Percentiles rank a stretch among this genome's conserved stretches.
Evolutionary conservation across 75 land plant genomes (phyloP).

Genomic region (Selaginella moellendorffii): DNA sequence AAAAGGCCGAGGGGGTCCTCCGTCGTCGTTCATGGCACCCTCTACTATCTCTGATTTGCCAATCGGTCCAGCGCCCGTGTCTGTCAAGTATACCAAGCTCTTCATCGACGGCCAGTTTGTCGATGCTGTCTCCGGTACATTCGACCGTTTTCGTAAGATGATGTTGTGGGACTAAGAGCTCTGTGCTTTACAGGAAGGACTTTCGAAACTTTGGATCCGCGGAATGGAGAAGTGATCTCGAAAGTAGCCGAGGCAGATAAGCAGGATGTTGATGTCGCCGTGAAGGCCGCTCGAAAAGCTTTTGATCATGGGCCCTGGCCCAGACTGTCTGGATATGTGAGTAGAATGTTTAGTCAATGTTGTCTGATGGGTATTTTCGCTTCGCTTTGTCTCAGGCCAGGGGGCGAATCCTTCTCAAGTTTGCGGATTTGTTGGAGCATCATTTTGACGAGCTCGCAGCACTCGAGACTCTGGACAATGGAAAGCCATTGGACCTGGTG

Average conservation of each 20-base stretch:
- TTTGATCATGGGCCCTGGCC: slow-evolving; percentile 86
- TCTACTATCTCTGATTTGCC: not conserved
- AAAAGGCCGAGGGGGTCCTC: too few species aligned
- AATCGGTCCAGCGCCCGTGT: not conserved
- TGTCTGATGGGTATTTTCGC: too few species aligned
- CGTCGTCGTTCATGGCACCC: slow-evolving; percentile 2
- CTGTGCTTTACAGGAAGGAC: slow-evolving; percentile 69
- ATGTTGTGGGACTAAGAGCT: not conserved
- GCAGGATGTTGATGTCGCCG: slow-evolving; percentile 56
- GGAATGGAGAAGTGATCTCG: slow-evolving; percentile 49
- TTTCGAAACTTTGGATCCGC: slow-evolving; percentile 50
- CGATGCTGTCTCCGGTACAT: slow-evolving; percentile 52
- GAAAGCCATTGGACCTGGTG: slow-evolving; percentile 33
- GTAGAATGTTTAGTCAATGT: too few species aligned
- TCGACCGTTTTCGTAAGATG: not conserved
- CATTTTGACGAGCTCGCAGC: slow-evolving; percentile 55
- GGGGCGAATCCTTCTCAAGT: slow-evolving; percentile 41
- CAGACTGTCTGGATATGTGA: slow-evolving; percentile 63
- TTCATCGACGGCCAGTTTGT: slow-evolving; percentile 66
- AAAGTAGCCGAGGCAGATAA: slow-evolving; percentile 41
- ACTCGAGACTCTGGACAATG: slow-evolving; percentile 51
- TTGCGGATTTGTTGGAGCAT: slow-evolving; percentile 58
- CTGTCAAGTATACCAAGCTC: slow-evolving; percentile 45
- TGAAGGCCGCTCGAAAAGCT: slow-evolving; percentile 62
- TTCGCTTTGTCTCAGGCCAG: slow-evolving; percentile 35